phyloP scores from a whole-genome alignment of 805 yeast species.

The Nakazawaea ernobii region DNA sequence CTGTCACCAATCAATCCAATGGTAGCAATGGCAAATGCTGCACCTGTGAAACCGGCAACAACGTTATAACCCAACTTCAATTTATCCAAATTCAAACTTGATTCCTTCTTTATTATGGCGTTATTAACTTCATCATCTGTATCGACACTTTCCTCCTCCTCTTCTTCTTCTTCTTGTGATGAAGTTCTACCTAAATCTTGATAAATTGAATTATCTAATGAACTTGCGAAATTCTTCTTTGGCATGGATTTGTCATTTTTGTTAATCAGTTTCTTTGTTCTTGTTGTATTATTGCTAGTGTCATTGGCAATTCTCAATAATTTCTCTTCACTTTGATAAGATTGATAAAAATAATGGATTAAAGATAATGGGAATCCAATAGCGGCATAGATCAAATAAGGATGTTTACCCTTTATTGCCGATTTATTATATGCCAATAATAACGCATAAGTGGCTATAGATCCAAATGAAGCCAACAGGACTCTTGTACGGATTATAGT shows the following conservation, averaged over 20 bases:
- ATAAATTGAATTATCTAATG: conserved; percentile 40
- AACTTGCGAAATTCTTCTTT: conserved; percentile 23
- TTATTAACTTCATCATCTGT: conserved; percentile 30
- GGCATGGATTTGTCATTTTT: too few species aligned
- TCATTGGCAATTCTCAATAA: conserved; percentile 15
- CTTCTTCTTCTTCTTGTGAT: conserved; percentile 21
- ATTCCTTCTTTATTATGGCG: conserved; percentile 34
- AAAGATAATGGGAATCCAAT: conserved; percentile 42
- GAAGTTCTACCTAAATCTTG: conserved; percentile 30
- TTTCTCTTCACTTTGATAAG: conserved; percentile 21
- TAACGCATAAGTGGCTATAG: conserved; percentile 46
- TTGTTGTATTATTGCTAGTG: too few species aligned
- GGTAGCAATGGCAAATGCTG: conserved; percentile 41
- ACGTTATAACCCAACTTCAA: conserved; percentile 32
- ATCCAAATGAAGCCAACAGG: conserved; percentile 32
- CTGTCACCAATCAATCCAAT: conserved; percentile 57
- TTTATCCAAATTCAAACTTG: conserved; percentile 24
- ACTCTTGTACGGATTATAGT: conserved; percentile 18
- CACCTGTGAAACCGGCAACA: conserved; percentile 36
- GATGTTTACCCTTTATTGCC: conserved; percentile 56
- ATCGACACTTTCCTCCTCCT: conserved; percentile 31
- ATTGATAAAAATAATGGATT: conserved; percentile 21
- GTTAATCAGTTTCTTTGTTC: too few species aligned
- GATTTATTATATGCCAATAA: conserved; percentile 51
- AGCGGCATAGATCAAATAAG: conserved; percentile 66